These are phyloP conservation scores for Nannochloris sp. DNA, from an alignment of 139 green algal species.

Conservation along the genomic window DNA sequence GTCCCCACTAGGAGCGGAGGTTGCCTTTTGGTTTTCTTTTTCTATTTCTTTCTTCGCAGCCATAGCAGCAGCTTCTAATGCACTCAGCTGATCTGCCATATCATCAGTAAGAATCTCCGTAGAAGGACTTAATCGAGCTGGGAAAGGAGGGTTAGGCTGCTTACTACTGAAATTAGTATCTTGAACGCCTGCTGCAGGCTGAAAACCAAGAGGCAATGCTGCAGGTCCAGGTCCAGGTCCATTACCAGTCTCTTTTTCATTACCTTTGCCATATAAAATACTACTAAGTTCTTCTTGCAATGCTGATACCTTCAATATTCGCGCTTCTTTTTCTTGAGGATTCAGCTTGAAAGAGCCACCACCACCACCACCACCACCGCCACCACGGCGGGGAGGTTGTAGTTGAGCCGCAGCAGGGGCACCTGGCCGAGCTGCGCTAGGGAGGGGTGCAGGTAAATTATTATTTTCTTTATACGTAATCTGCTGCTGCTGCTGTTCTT, in stretches of 20 bases:
- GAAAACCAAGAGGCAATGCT: not conserved
- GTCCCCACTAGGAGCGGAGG: not conserved
- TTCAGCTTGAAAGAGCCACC: too few species aligned
- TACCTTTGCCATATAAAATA: not conserved
- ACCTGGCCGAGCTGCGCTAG: too few species aligned
- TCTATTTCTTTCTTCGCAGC: not conserved
- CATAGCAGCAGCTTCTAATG: not conserved
- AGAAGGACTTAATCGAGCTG: not conserved
- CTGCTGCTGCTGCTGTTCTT: not conserved
- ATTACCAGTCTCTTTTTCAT: not conserved
- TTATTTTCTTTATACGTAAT: too few species aligned
- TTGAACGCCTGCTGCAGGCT: not conserved
- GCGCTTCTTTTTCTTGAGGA: not conserved
- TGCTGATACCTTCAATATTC: not conserved
- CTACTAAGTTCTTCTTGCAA: not conserved
- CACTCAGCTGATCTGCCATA: not conserved
- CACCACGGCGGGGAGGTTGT: not conserved
- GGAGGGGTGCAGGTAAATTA: too few species aligned
- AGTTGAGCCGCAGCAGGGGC: not conserved
- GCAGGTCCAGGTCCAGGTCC: not conserved
- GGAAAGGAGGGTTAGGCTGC: not conserved
- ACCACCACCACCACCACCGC: not conserved
- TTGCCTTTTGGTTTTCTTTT: not conserved
- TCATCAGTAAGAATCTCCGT: not conserved
- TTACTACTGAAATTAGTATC: not conserved